These are phyloP conservation scores for Ascochyta lentis DNA, from an alignment of 2,329 filamentous ascomycete species.

Conservation along the genomic window DNA sequence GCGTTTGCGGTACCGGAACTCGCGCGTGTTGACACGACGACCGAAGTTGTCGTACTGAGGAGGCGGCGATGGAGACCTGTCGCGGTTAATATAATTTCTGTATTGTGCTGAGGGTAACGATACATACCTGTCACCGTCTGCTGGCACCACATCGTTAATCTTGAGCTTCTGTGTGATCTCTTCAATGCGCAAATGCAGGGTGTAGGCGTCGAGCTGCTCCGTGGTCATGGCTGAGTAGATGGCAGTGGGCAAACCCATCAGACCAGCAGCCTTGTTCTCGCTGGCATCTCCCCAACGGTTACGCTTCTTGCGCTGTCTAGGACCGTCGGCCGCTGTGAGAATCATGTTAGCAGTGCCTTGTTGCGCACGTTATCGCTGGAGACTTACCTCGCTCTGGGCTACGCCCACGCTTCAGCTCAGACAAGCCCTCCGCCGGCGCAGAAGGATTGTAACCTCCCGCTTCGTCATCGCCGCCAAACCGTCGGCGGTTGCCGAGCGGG, in stretches of 20 bases:
- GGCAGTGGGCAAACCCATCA: conserved; percentile 96
- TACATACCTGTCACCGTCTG: conserved; percentile 89
- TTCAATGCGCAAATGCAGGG: conserved; percentile 93
- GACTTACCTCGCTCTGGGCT: conserved; percentile 81
- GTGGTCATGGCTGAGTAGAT: conserved; percentile 98
- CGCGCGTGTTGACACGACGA: conserved; percentile 98
- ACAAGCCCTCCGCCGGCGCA: conserved; percentile 53
- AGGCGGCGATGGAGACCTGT: conserved; percentile 89
- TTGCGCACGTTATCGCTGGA: neutral
- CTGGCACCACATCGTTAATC: conserved; percentile 98
- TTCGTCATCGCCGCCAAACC: conserved; percentile 71
- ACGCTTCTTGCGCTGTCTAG: conserved; percentile 93
- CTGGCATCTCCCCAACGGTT: conserved; percentile 98
- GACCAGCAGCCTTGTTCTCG: conserved; percentile 96
- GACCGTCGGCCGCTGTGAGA: conserved; percentile 66
- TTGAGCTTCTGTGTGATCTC: conserved; percentile 99
- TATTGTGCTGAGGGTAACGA: too few relatives aligned
- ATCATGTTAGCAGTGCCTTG: conserved; percentile 19
- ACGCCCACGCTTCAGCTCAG: conserved; percentile 81
- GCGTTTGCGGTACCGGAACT: conserved; percentile 97
- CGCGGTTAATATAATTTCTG: neutral
- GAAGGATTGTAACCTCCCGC: conserved; percentile 55
- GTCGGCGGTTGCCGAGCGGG: conserved; percentile 82
- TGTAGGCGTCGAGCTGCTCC: conserved; percentile 97
- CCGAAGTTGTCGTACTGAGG: conserved; percentile 99